These are phyloP conservation scores for Rhazya stricta DNA, from an alignment of 257 asterid genomes.

Conservation along the genomic window DNA sequence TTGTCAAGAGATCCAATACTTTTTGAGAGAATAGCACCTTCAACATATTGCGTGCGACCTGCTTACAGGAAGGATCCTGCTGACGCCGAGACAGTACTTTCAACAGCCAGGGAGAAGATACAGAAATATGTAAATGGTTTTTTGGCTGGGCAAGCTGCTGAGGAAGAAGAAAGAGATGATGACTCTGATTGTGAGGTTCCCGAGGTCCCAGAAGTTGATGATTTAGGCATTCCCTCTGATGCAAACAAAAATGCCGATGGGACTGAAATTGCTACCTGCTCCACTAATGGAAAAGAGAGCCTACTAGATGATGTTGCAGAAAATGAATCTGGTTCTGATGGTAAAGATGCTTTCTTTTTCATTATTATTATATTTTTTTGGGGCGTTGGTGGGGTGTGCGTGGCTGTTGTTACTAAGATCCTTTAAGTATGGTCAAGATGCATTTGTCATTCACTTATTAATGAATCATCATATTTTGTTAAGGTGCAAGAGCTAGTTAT, in stretches of 20 bases:
- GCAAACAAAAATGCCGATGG: slow-evolving; percentile 38
- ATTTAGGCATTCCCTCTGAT: slow-evolving; percentile 51
- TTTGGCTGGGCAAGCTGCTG: slow-evolving; percentile 75
- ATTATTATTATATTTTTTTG: too few relatives aligned
- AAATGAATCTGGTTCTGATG: slow-evolving; percentile 38
- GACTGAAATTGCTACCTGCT: slow-evolving; percentile 37
- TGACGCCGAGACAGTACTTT: slow-evolving; percentile 74
- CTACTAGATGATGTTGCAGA: slow-evolving; percentile 38
- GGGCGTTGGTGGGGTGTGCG: neutral
- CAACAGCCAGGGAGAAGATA: slow-evolving; percentile 83
- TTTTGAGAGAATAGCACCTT: slow-evolving; percentile 96
- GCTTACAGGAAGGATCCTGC: slow-evolving; percentile 95
- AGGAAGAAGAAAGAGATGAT: slow-evolving; percentile 88
- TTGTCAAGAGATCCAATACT: slow-evolving; percentile 95
- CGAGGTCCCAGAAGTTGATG: slow-evolving; percentile 83
- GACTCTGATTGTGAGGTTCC: slow-evolving; percentile 90
- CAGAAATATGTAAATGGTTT: slow-evolving; percentile 81
- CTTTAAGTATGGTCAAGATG: neutral
- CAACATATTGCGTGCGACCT: slow-evolving; percentile 88
- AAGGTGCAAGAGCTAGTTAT: slow-evolving; percentile 39
- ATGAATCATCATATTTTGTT: slow-evolving; percentile 18
- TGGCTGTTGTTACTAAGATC: neutral
- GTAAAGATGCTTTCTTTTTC: slow-evolving; percentile 31
- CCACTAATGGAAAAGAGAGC: slow-evolving; percentile 43
- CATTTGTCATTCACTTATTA: slow-evolving; percentile 11